phyloP scores from a whole-genome alignment of 2,329 filamentous ascomycete genomes.

The Calonectria pseudoreteaudii region DNA sequence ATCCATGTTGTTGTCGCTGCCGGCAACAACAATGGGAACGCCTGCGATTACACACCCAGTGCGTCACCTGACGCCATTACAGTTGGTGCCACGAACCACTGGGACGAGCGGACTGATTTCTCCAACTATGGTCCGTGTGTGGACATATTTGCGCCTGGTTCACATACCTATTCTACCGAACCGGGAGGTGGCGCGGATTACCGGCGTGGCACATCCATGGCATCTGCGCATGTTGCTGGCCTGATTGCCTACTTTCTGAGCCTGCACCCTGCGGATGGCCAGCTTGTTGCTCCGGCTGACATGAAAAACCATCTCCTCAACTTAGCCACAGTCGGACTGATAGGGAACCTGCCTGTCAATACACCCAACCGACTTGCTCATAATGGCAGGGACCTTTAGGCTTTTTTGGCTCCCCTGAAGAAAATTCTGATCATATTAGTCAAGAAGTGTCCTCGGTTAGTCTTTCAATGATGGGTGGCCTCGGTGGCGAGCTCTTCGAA shows the following conservation, averaged over 20 bases:
- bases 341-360: too few species aligned
- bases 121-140: background rate
- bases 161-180: fast-evolving
- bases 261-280: background rate
- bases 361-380: background rate
- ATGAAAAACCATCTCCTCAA: background rate
- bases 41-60: background rate
- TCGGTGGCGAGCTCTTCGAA: too few species aligned
- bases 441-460: too few species aligned
- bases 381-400: background rate
- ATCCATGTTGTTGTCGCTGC: background rate
- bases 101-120: background rate
- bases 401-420: too few species aligned
- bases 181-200: fast-evolving
- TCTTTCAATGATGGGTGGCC: too few species aligned
- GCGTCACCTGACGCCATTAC: background rate
- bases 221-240: background rate
- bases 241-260: background rate
- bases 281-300: too few species aligned
- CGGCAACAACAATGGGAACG: background rate
- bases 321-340: too few species aligned
- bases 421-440: too few species aligned
- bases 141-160: background rate
- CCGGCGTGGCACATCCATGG: background rate
- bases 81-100: background rate